Conservation (phyloP, 805 yeast genomes). For the Saccharomycopsis sp. region DNA sequence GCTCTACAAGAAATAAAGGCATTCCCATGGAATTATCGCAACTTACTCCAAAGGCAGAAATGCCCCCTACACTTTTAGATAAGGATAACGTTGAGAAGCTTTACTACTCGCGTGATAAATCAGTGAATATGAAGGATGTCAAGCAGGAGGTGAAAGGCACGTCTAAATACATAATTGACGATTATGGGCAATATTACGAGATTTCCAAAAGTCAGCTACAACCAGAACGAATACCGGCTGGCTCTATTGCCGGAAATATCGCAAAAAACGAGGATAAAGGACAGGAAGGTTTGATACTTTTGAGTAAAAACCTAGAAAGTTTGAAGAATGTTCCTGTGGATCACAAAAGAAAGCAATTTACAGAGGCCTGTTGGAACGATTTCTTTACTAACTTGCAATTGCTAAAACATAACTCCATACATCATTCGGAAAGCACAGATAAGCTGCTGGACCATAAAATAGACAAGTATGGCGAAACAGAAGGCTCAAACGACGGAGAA, state of each 20-base stretch:
- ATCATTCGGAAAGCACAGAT: no score
- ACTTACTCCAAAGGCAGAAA: constrained; percentile 4
- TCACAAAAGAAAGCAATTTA: not conserved
- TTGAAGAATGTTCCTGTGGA: not conserved
- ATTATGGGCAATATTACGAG: constrained; percentile 7
- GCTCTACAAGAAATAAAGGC: not conserved
- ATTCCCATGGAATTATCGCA: constrained; percentile 7
- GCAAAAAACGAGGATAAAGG: not conserved
- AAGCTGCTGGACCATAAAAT: not conserved
- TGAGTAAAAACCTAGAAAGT: constrained; percentile 1
- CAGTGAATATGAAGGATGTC: not conserved
- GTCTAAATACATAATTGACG: constrained; percentile 3
- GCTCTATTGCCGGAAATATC: no score
- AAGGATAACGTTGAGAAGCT: not conserved
- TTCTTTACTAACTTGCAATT: not conserved
- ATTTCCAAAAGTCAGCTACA: not conserved
- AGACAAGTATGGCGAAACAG: not conserved
- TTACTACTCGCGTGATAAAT: not conserved
- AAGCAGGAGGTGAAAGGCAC: not conserved
- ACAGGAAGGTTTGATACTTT: not conserved
- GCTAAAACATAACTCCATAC: not conserved
- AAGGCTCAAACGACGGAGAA: not conserved
- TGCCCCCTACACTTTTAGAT: constrained; percentile 4
- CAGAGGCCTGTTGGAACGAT: not conserved
- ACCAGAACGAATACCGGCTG: not conserved